Base-by-base conservation (phyloP, 495 filamentous ascomycete species). In the Talaromyces ruber region DNA sequence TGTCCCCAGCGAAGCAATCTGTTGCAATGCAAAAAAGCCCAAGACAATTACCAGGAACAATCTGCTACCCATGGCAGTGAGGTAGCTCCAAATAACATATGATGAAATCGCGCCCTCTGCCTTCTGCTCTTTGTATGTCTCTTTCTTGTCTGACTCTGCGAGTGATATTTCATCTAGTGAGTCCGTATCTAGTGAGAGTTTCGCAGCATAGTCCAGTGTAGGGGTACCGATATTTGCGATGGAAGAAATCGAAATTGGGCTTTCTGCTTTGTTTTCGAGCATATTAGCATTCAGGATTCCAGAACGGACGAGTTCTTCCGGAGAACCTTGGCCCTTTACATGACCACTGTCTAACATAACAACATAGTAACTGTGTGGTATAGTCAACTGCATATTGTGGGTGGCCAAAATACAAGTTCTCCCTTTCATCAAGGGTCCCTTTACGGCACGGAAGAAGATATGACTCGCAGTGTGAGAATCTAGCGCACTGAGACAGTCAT, bases 341-440 rank as follows among this genome's bases (percentile, higher is more conserved):
- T 74, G 76, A 5, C 89, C 89, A 59, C 89, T 79, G 9, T 81
- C 82, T 0, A 93, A 78, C 34, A 86, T 78, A 11, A 91, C 83
- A 11, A 85, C 76, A 60, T 88, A 92, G 62, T 86, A 84, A 6
- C 89, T 84, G 67, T 82, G 80, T 1, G 87, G 79, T 30, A 87
- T 76, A 64, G 85, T 88, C 7, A 93, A 74, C 9, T 82, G 81
- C n/a, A 90, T 81, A 62, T 92, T 89, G 67, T 93, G 89, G 2
- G 89, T 93, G 7, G 89, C 89, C 16, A 93, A 69, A 52, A 93
- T 88, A 37, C 89, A 76, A 2, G 89, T 93, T 30, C 89, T 77
- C 0, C 83, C 85, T 21, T 73, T 63, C 45, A 84, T 84, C 3
- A 93, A 70, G 28, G 85, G 80, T 4, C 89, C 89, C 14, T 81